Evolutionary conservation across 2,329 filamentous ascomycete species (phyloP), one percentile per base, ranked within the genome.

Genomic region (Penicillium nordicum): DNA sequence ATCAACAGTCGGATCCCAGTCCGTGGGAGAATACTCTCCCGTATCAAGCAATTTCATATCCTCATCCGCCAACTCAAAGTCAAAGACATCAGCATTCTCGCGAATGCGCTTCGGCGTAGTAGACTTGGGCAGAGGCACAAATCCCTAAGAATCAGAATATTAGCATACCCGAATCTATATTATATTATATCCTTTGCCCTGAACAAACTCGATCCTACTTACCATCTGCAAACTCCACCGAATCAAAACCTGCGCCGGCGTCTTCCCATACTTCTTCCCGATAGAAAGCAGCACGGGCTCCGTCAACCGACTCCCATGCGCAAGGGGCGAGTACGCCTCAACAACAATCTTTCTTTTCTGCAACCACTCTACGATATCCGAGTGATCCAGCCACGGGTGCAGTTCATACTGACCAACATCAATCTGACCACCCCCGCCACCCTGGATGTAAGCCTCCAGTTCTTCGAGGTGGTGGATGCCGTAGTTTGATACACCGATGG

Each of bases 371-470:
- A 84, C 82, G 60, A 94, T 91, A 37, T 81, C 79, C 0, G 78
- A 79, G 50, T 87, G 84, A 1, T 88, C 91, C 70, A 92, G 90
- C 81, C 93, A 94, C 0, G 89, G 89, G 59, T 93, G 89, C 1
- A 92, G 82, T 71, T 93, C 88, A 65, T 92, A 87, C 75, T 94
- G 90, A 67, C 93, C 93, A 49, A 93, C 84, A 1, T 85, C 83
- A 0, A 90, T 89, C 10, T 77, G 71, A 44, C 89, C 80, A 0
- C 80, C 79, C 0, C 88, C 86, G 11, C 83, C 83, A 0, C 81
- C 81, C 2, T 80, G 79, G 67, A 90, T 81, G 29, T 72, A 70
- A 41, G 60, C 63, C 34, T 73, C 69, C 47, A 92, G 76, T 68
- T 92, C 88, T 60, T 89, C 81, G 49, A 92, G 80, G 77, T 92